Base-by-base conservation (phyloP, 2,329 filamentous ascomycete genomes). In the Colletotrichum endophyticum region DNA sequence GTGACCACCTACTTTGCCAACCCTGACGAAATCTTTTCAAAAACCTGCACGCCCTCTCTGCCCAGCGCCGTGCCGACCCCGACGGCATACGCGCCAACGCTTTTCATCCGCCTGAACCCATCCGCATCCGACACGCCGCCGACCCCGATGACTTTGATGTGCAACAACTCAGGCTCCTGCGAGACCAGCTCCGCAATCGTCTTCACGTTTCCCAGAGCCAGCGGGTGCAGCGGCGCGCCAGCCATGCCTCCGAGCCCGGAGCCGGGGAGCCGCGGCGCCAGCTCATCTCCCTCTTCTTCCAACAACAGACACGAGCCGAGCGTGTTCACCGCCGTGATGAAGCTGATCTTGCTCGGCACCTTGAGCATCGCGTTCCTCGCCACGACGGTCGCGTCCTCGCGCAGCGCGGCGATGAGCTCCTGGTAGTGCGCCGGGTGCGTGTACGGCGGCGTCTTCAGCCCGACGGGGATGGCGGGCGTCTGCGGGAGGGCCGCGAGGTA, bases 401-500 rank as follows among this genome's bases (percentile, higher is more conserved):
- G 76, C 8, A 96, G 83, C 0, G 92, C 90, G 0, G 83, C 78
- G 3, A 92, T 82, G 16, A 96, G 83, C 22, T 86, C 87, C 1
- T 86, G 81, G 81, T 94, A 96, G 81, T 96, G 92, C 1, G 88
- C 91, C 1, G 89, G 84, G 81, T 95, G 91, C 0, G 94, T 96
- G 80, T 95, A 96, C 0, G 95, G 95, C 7, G 95, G 94, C 1
- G 92, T 93, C 81, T 96, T 96, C 78, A 96, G 87, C 0, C 94
- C 95, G 12, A 88, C 79, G 4, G 89, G 83, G 19, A 89, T 77
- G 8, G 9, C 69, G 8, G 87, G 84, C 5, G 82, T 77, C 0
- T 78, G 56, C 0, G 86, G 84, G 1, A 94, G 84, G 0, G 85
- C 84, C 2, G 79, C 78, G 3, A 96, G 84, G 77, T 95, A 95